A percentile compares a stretch with the other conserved stretches of the same genome.
These are phyloP conservation scores for Lachnellula hyalina DNA, from an alignment of 2,329 filamentous ascomycete genomes.

Conservation along the genomic window DNA sequence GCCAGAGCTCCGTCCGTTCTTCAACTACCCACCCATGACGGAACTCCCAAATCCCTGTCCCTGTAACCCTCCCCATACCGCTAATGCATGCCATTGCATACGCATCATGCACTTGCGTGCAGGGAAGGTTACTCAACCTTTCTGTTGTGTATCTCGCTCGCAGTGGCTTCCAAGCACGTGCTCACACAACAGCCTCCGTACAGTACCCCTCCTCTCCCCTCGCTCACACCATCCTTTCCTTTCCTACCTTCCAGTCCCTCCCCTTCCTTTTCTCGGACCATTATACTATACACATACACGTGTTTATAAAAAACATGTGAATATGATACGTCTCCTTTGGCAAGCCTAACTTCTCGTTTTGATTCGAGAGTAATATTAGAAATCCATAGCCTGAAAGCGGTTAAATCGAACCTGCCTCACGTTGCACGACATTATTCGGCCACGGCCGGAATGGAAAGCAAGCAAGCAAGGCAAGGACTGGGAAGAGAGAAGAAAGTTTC, in stretches of 20 bases:
- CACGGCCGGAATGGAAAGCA: no score
- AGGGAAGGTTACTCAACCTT: constrained; percentile 2
- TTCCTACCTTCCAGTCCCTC: no score
- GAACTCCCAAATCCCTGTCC: background rate
- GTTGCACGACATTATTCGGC: no score
- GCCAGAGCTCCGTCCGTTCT: no score
- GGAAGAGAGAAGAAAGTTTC: no score
- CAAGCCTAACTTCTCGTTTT: background rate
- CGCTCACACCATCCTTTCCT: background rate
- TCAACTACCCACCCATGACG: background rate
- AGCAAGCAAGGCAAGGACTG: no score
- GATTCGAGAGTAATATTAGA: background rate
- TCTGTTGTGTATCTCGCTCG: background rate
- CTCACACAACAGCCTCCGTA: background rate
- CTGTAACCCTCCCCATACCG: constrained; percentile 3
- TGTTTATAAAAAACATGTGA: constrained; percentile 3
- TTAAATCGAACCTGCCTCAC: background rate
- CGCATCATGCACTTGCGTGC: background rate
- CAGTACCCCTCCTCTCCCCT: background rate
- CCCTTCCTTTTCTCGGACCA: no score
- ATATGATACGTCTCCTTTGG: background rate
- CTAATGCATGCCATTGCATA: constrained; percentile 6
- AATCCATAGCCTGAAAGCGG: background rate
- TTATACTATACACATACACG: background rate
- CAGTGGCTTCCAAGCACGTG: background rate